A percentile compares a stretch with the other conserved stretches of the same genome.
These are phyloP conservation scores for Rhododendron henanense DNA, from an alignment of 148 eudicot genomes.

Conservation along the genomic window DNA sequence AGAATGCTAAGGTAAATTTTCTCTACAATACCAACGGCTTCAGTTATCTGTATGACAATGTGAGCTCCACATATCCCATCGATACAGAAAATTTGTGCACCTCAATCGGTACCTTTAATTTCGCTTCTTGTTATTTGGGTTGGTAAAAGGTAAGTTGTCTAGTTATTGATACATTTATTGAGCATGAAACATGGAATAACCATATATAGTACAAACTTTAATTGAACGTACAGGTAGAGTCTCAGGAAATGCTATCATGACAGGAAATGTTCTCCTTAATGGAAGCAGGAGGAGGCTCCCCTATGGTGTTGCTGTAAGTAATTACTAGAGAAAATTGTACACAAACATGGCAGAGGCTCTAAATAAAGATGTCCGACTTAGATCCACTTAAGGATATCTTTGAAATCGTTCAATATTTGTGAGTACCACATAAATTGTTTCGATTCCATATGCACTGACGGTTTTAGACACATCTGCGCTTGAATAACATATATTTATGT, in stretches of 20 bases:
- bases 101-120: not conserved
- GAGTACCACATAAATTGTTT: not conserved
- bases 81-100: not conserved
- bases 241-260: conserved; percentile 68
- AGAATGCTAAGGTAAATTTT: too few species aligned
- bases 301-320: conserved; percentile 64
- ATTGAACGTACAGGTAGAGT: conserved; percentile 55
- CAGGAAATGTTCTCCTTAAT: conserved; percentile 67
- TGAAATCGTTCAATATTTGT: not conserved
- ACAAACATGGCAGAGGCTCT: not conserved
- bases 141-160: not conserved
- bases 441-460: not conserved
- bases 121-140: not conserved
- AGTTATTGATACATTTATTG: not conserved
- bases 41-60: not conserved
- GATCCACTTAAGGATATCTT: not conserved
- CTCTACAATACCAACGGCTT: too few species aligned
- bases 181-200: not conserved
- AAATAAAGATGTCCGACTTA: not conserved
- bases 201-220: not conserved
- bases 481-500: not conserved
- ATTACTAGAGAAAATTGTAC: too few species aligned
- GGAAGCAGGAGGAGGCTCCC: conserved; percentile 61
- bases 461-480: not conserved
- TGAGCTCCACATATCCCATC: not conserved